Evolutionary conservation across 2,329 filamentous ascomycete genomes (phyloP), one percentile per base, ranked within the genome.

Genomic region (Colletotrichum liaoningense): DNA sequence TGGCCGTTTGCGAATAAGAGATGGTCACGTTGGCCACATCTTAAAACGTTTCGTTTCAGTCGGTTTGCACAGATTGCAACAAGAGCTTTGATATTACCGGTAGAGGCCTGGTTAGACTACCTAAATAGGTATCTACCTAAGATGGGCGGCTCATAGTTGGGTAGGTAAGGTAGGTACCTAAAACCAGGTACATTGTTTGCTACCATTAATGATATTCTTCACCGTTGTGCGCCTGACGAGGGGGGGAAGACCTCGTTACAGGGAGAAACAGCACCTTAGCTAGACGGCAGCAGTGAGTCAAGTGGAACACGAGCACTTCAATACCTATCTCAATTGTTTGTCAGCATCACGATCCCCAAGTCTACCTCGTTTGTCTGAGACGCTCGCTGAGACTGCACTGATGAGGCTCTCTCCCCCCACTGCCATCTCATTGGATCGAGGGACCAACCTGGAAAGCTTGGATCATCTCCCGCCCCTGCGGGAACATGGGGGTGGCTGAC

Each of bases 401-500:
- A 3, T 52, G 60, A 64, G 24, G 60, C 49, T 28, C 30, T n/a
- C 33, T 3, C 58, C 55, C 65, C 66, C 66, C 66, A 64, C 59
- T 16, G 33, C 16, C 26, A 33, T 59, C 56, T 64, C 28, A 33
- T 30, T 38, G 52, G 19, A 38, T 4, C 22, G 63, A 65, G 28
- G 35, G 38, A 58, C 42, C 19, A n/a, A 49, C 42, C 42, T 49
- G 49, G 12, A 59, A 72, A 71, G 67, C 71, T 71, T 62, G 67
- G 55, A 58, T 67, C 67, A 62, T 22, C 33, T 42, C 67, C 71
- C 22, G 58, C 54, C 35, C 54, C 57, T 63, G 67, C 55, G 60
- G 28, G 59, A 52, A 28, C 58, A 72, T 74, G 68, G 69, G 59
- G 69, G 72, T 74, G 72, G 72, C 72, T 74, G 19, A 46, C 26